Percentiles rank a stretch among this genome's conserved stretches.
Conservation (phyloP, 2,329 filamentous ascomycete genomes). For the Shiraia sp. region DNA sequence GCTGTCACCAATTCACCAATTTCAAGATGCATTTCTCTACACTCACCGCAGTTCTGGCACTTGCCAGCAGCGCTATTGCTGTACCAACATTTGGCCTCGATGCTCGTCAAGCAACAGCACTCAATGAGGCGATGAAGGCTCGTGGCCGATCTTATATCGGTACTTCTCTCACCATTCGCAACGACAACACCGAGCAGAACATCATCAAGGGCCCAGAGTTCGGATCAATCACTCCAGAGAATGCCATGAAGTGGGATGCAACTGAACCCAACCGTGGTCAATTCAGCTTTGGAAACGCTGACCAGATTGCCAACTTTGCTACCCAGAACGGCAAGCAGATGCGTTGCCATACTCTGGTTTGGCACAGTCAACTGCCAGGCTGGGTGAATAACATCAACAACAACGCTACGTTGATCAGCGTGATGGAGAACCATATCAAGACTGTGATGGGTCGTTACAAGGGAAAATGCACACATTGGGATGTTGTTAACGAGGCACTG, state of each 20-base stretch:
- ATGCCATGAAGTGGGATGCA: conserved; percentile 47
- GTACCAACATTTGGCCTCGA: conserved; percentile 17
- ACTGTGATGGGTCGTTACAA: conserved; percentile 42
- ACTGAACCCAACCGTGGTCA: conserved; percentile 41
- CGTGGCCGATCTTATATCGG: conserved; percentile 41
- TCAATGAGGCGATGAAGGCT: conserved; percentile 25
- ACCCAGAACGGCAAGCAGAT: conserved; percentile 40
- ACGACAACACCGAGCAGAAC: conserved; percentile 33
- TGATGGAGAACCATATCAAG: conserved; percentile 47
- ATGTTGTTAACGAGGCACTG: conserved; percentile 52
- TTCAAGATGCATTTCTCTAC: conserved; percentile 22
- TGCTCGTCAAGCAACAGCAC: conserved; percentile 21
- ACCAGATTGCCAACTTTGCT: conserved; percentile 42
- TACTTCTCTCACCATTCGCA: conserved; percentile 41
- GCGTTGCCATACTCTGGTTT: conserved; percentile 47
- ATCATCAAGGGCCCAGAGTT: conserved; percentile 31
- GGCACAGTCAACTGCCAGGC: conserved; percentile 43
- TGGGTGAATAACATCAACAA: conserved; percentile 43
- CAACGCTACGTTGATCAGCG: conserved; percentile 42
- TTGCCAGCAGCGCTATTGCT: conserved; percentile 17
- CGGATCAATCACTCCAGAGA: conserved; percentile 44
- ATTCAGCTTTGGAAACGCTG: conserved; percentile 42
- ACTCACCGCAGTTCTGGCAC: conserved; percentile 23
- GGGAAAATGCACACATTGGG: conserved; percentile 44
- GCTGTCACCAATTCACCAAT: no score